phyloP scores from a whole-genome alignment of 164 flowering plant species.

The Aristolochia californica region DNA sequence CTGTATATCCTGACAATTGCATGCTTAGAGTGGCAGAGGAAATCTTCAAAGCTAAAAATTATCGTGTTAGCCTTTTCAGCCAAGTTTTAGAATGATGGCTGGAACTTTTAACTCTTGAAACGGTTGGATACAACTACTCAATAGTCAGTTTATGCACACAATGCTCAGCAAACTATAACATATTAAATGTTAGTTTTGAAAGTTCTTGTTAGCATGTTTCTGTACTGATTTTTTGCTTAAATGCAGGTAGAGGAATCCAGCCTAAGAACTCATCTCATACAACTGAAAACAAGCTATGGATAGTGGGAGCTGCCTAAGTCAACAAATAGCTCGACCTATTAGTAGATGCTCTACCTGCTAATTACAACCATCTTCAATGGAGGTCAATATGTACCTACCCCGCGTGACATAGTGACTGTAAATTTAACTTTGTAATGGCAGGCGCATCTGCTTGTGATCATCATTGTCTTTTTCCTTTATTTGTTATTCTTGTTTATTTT shows the following conservation, averaged over 20 bases:
- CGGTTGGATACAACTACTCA: neutral
- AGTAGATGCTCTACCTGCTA: neutral
- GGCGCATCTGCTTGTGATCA: neutral
- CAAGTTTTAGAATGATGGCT: neutral
- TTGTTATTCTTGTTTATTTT: neutral
- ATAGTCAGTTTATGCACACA: neutral
- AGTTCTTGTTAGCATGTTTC: neutral
- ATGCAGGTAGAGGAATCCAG: slow-evolving; percentile 70
- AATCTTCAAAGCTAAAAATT: too few species aligned
- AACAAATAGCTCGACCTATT: slow-evolving; percentile 16
- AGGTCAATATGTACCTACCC: slow-evolving; percentile 9
- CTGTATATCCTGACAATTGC: too few species aligned
- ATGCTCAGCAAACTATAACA: neutral
- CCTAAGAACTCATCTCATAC: slow-evolving; percentile 61
- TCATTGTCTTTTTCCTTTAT: too few species aligned
- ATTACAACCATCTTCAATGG: neutral
- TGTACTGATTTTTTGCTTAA: neutral
- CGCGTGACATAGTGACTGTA: slow-evolving; percentile 23
- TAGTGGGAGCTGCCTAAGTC: slow-evolving; percentile 10
- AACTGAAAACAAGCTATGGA: slow-evolving; percentile 28
- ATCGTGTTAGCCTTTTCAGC: too few species aligned
- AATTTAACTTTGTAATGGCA: slow-evolving; percentile 13
- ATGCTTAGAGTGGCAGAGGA: too few species aligned
- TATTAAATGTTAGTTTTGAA: neutral
- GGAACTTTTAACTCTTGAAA: neutral